Base-by-base conservation (phyloP, 2,329 filamentous ascomycete genomes). In the Mycogone perniciosa region DNA sequence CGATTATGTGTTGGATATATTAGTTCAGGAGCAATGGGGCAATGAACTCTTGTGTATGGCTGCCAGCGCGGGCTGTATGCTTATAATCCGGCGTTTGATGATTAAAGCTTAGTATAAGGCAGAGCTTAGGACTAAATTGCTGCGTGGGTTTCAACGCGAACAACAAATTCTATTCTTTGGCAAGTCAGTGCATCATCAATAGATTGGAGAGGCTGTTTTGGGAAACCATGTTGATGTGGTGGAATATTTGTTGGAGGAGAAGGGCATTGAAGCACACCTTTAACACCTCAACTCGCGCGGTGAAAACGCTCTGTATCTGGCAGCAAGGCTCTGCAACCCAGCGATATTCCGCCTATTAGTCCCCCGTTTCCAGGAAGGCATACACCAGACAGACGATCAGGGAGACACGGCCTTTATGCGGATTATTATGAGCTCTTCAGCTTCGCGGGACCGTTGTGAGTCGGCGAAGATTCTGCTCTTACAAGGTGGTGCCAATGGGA, bases 1-100 rank as follows among this genome's bases (percentile, higher is more conserved):
- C 33, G 33, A 35, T 35, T 8, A 8, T 35, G 11, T 35, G n/a
- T 13, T 45, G 4, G 55, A 62, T 47, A 46, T 43, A 34, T 51
- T 63, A 55, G 51, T 60, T n/a, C 50, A 52, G 45, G 56, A 61
- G 50, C 35, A 53, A 52, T 62, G 59, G 62, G 58, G 55, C 11
- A 57, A 58, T 30, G 55, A 59, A 31, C 53, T 65, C 37, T 45
- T 64, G 31, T 58, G 56, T 27, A 26, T 57, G 9, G 63, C 62
- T 54, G 56, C 57, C 40, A 42, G 55, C 4, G 52, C 39, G 30
- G 58, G 57, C 26, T 65, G 63, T 27, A 52, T 59, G 52, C 61
- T 59, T 34, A 48, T 64, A 8, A 35, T 35, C 7, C 33, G 11
- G 33, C 33, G 33, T 11, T 35, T 35, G 33, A 35, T 11, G 33